These are phyloP conservation scores for Bipolaris victoriae DNA, from an alignment of 2,329 filamentous ascomycete genomes.

Conservation along the genomic window DNA sequence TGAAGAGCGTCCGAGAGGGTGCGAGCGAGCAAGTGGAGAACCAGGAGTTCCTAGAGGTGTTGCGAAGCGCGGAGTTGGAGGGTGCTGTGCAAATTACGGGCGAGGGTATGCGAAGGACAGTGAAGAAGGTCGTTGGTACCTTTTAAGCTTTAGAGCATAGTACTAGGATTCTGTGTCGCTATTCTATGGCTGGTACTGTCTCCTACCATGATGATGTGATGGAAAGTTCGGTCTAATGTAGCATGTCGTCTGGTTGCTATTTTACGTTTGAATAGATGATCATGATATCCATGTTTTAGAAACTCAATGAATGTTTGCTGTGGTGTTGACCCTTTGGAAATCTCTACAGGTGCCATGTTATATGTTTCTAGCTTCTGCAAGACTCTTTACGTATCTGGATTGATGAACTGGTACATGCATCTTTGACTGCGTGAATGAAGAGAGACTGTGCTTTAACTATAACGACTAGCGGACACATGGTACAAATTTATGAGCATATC, in stretches of 20 bases:
- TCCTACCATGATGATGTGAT: not conserved
- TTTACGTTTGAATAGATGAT: not conserved
- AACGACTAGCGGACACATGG: too few relatives aligned
- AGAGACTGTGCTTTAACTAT: too few relatives aligned
- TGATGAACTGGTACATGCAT: too few relatives aligned
- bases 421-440: too few relatives aligned
- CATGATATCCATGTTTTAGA: not conserved
- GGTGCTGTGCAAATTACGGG: slow-evolving; percentile 80
- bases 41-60: slow-evolving; percentile 80
- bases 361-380: too few relatives aligned
- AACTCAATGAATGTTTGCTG: not conserved
- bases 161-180: not conserved
- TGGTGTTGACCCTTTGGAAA: too few relatives aligned
- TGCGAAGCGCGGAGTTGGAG: slow-evolving; percentile 82
- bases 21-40: slow-evolving; percentile 68
- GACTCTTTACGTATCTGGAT: too few relatives aligned
- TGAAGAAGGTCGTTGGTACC: slow-evolving; percentile 68
- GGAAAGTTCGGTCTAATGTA: not conserved
- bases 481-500: too few relatives aligned
- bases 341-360: too few relatives aligned
- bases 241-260: not conserved
- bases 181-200: not conserved
- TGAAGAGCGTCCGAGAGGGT: slow-evolving; percentile 70
- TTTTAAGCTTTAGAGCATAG: slow-evolving; percentile 24
- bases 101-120: slow-evolving; percentile 80